These are phyloP conservation scores for Dujonia santamariae DNA, from an alignment of 1,139 yeast genomes.

Conservation along the genomic window DNA sequence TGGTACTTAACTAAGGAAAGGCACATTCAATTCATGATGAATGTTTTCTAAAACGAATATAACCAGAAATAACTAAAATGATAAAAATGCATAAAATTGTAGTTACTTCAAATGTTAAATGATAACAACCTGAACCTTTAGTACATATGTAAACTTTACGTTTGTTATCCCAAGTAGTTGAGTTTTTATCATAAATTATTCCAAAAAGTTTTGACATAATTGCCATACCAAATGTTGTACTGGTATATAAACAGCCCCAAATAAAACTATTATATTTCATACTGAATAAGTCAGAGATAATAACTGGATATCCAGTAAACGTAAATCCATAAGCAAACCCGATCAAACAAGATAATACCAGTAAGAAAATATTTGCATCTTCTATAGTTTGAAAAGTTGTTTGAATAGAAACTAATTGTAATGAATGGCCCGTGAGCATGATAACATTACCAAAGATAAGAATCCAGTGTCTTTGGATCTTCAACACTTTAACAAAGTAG, in stretches of 20 bases:
- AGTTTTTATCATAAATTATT: slow-evolving; percentile 32
- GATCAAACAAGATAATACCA: slow-evolving; percentile 53
- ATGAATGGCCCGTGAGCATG: slow-evolving; percentile 37
- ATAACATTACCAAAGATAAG: slow-evolving; percentile 49
- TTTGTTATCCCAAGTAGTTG: slow-evolving; percentile 23
- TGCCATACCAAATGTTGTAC: slow-evolving; percentile 40
- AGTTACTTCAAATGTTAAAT: slow-evolving; percentile 34
- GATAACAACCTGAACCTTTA: slow-evolving; percentile 39
- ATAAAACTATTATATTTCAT: slow-evolving; percentile 69
- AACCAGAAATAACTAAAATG: slow-evolving; percentile 19
- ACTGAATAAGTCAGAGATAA: slow-evolving; percentile 75
- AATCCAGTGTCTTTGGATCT: slow-evolving; percentile 69
- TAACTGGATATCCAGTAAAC: slow-evolving; percentile 80
- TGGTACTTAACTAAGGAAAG: too few relatives aligned
- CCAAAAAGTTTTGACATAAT: slow-evolving; percentile 42
- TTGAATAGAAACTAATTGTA: slow-evolving; percentile 32
- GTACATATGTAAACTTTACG: slow-evolving; percentile 26
- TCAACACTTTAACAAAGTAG: slow-evolving; percentile 44
- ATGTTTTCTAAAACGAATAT: slow-evolving; percentile 16
- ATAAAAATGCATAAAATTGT: slow-evolving; percentile 25
- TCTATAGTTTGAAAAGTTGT: slow-evolving; percentile 18
- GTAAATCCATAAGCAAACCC: slow-evolving; percentile 81
- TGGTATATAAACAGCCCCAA: slow-evolving; percentile 75
- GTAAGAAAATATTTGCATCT: slow-evolving; percentile 33
- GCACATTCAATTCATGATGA: too few relatives aligned